A percentile compares a stretch with the other conserved stretches of the same genome.
Evolutionary conservation across 2,329 filamentous ascomycete species (phyloP).

Genomic region (Chalara sp.): DNA sequence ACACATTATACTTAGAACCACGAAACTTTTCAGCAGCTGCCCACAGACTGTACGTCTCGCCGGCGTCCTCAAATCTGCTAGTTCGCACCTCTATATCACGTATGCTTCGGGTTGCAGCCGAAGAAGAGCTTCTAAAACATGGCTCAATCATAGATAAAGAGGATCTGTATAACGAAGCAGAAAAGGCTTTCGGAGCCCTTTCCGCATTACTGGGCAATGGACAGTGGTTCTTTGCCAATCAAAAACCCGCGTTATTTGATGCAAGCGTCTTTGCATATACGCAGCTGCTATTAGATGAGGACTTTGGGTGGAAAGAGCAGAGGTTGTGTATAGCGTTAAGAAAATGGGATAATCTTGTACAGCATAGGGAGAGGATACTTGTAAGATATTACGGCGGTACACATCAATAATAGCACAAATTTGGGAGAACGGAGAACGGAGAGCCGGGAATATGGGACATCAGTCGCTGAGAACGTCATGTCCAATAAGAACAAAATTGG

Average conservation of each 20-base stretch:
- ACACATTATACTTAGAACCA: slow-evolving; percentile 71
- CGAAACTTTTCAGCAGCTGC: slow-evolving; percentile 61
- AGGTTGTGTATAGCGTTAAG: slow-evolving; percentile 50
- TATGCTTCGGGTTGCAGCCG: slow-evolving; percentile 67
- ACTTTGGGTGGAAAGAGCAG: slow-evolving; percentile 52
- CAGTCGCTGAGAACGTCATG: too few relatives aligned
- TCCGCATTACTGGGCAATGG: slow-evolving; percentile 50
- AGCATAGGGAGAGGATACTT: slow-evolving; percentile 55
- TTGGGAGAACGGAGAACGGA: too few relatives aligned
- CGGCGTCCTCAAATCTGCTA: slow-evolving; percentile 50
- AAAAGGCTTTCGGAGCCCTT: slow-evolving; percentile 55
- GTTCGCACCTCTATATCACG: slow-evolving; percentile 57
- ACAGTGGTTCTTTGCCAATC: slow-evolving; percentile 51
- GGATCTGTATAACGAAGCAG: slow-evolving; percentile 52
- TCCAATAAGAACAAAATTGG: too few relatives aligned
- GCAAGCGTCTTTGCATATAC: slow-evolving; percentile 88
- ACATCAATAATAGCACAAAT: too few relatives aligned
- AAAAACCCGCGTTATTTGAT: slow-evolving; percentile 68
- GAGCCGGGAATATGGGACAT: too few relatives aligned
- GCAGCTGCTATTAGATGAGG: slow-evolving; percentile 64
- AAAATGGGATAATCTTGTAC: slow-evolving; percentile 54
- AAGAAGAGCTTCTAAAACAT: slow-evolving; percentile 63
- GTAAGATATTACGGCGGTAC: slow-evolving; percentile 23
- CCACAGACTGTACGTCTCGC: slow-evolving; percentile 64
- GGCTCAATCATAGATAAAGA: slow-evolving; percentile 48